These are phyloP conservation scores for Phytophthora citricola DNA, from an alignment of 352 stramenopile genomes.

Conservation along the genomic window DNA sequence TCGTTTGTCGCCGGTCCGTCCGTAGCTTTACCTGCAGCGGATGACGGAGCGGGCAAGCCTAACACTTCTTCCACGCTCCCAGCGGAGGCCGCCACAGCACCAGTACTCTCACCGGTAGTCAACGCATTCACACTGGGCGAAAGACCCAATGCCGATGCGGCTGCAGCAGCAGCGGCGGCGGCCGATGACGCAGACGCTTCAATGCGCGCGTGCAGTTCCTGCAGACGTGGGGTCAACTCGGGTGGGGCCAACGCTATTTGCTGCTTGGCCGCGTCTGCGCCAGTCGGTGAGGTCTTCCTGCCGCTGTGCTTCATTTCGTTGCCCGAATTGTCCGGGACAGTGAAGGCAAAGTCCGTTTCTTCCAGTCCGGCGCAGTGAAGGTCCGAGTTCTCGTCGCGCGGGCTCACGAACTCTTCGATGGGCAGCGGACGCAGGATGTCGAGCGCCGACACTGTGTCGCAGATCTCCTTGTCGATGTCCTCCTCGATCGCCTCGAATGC, in stretches of 20 bases:
- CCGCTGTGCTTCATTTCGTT: slow-evolving; percentile 25
- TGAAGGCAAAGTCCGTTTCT: slow-evolving; percentile 53
- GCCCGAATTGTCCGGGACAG: slow-evolving; percentile 36
- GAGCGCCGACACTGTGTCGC: slow-evolving; percentile 48
- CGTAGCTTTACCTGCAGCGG: slow-evolving; percentile 3
- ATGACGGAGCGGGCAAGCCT: slow-evolving; percentile 43
- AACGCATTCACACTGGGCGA: slow-evolving; percentile 23
- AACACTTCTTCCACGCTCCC: slow-evolving; percentile 46
- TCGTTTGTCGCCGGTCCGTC: slow-evolving; percentile 47
- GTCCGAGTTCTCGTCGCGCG: slow-evolving; percentile 47
- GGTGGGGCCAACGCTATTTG: slow-evolving; percentile 5
- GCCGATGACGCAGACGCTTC: slow-evolving; percentile 35
- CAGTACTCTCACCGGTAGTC: slow-evolving; percentile 35
- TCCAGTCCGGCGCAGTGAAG: slow-evolving; percentile 55
- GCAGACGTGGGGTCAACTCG: slow-evolving; percentile 42
- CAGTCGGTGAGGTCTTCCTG: slow-evolving; percentile 35
- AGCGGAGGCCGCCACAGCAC: slow-evolving; percentile 8
- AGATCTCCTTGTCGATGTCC: slow-evolving; percentile 56
- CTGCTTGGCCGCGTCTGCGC: slow-evolving; percentile 17
- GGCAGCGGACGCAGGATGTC: slow-evolving; percentile 49
- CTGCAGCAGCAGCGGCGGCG: slow-evolving; percentile 10
- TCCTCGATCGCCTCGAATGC: slow-evolving; percentile 50
- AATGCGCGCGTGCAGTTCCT: slow-evolving; percentile 47
- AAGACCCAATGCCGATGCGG: slow-evolving; percentile 23
- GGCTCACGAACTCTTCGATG: slow-evolving; percentile 59